phyloP scores from a whole-genome alignment of 768 basidiomycete species.

The Collybiopsis confluens region DNA sequence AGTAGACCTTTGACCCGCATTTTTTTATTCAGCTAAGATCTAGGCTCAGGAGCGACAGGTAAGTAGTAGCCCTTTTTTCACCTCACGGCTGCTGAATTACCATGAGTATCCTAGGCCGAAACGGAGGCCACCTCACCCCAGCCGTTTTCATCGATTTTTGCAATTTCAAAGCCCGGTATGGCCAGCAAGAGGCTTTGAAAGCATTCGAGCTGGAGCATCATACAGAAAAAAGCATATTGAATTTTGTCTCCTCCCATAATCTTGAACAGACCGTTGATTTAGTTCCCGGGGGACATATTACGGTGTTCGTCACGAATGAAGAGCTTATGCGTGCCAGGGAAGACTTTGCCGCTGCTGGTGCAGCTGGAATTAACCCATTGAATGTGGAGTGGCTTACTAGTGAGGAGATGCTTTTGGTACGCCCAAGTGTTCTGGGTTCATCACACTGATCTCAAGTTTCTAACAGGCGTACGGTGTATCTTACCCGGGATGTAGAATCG shows the following conservation, averaged over 20 bases:
- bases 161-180: constrained; percentile 32
- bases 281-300: constrained; percentile 50
- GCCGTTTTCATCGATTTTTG: constrained; percentile 43
- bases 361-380: constrained; percentile 45
- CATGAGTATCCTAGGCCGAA: too few relatives aligned
- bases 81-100: neutral
- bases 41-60: constrained; percentile 80
- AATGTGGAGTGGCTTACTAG: constrained; percentile 41
- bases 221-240: constrained; percentile 43
- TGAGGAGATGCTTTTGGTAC: constrained; percentile 45
- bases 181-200: constrained; percentile 50
- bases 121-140: constrained; percentile 73
- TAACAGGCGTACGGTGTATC: constrained; percentile 28
- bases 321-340: constrained; percentile 32
- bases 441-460: neutral
- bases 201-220: constrained; percentile 55
- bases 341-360: constrained; percentile 51
- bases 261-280: constrained; percentile 56
- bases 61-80: constrained; percentile 3
- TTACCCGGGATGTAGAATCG: constrained; percentile 46
- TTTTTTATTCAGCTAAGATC: neutral
- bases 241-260: constrained; percentile 40
- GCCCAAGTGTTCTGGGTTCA: constrained; percentile 7
- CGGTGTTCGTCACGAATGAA: constrained; percentile 42
- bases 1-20: constrained; percentile 24